phyloP scores from a whole-genome alignment of 2,329 filamentous ascomycete species.

The Penicillium sp. region DNA sequence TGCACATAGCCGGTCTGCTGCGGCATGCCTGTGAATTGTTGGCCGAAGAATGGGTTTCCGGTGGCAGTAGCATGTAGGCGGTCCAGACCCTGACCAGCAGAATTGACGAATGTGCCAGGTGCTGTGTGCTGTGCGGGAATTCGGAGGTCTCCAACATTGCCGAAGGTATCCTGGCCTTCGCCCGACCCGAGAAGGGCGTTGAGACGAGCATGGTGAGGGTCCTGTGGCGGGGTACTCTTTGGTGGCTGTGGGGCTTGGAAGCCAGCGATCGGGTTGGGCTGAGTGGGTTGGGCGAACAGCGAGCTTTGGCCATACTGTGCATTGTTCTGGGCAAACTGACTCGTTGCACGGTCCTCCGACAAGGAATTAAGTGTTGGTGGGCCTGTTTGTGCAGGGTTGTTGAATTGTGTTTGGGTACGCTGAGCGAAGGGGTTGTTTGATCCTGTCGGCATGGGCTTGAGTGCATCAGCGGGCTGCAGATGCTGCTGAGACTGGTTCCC shows the following conservation, averaged over 20 bases:
- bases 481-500: slow-evolving; percentile 55
- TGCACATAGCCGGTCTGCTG: slow-evolving; percentile 48
- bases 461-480: slow-evolving; percentile 55
- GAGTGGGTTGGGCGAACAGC: slow-evolving; percentile 36
- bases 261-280: slow-evolving; percentile 38
- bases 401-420: slow-evolving; percentile 57
- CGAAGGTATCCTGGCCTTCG: slow-evolving; percentile 95
- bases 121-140: slow-evolving; percentile 96
- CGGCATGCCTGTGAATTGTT: slow-evolving; percentile 72
- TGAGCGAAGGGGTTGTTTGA: slow-evolving; percentile 97
- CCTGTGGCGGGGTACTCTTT: slow-evolving; percentile 38
- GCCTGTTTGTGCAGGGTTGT: slow-evolving; percentile 47
- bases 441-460: slow-evolving; percentile 83
- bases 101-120: slow-evolving; percentile 94
- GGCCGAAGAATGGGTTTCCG: slow-evolving; percentile 79
- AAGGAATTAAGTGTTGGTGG: slow-evolving; percentile 48
- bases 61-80: slow-evolving; percentile 66
- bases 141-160: slow-evolving; percentile 92
- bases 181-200: slow-evolving; percentile 82
- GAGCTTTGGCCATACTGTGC: slow-evolving; percentile 39
- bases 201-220: slow-evolving; percentile 68
- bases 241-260: slow-evolving; percentile 34
- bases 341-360: slow-evolving; percentile 17
- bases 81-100: slow-evolving; percentile 76
- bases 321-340: slow-evolving; percentile 7